phyloP scores from a whole-genome alignment of 805 yeast genomes.

The Saccharomycopsis selenospora region DNA sequence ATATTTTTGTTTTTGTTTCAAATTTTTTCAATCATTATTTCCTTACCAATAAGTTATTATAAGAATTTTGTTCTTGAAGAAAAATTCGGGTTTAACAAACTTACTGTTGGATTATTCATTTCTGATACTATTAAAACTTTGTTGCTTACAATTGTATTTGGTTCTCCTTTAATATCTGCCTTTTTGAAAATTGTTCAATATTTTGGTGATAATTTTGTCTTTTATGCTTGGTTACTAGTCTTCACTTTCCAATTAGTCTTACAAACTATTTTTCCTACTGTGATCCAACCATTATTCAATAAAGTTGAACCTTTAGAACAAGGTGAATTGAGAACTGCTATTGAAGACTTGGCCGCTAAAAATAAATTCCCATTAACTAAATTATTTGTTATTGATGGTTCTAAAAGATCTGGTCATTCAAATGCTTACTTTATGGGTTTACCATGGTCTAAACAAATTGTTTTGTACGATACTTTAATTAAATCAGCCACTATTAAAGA shows the following conservation, averaged over 20 bases:
- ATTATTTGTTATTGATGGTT: constrained; percentile 90
- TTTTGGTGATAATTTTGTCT: constrained; percentile 75
- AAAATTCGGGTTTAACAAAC: constrained; percentile 86
- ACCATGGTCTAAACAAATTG: constrained; percentile 96
- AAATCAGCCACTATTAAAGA: constrained; percentile 69
- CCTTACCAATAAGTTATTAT: constrained; percentile 68
- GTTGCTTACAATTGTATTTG: constrained; percentile 47
- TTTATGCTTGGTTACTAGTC: constrained; percentile 68
- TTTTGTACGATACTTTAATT: constrained; percentile 84
- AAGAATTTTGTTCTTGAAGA: constrained; percentile 85
- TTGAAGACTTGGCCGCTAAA: constrained; percentile 68
- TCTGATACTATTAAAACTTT: constrained; percentile 61
- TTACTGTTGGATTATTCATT: constrained; percentile 64
- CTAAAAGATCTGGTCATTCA: constrained; percentile 91
- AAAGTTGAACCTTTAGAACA: constrained; percentile 83
- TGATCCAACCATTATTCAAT: constrained; percentile 90
- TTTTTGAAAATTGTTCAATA: constrained; percentile 75
- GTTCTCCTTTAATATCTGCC: constrained; percentile 65
- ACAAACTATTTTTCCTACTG: constrained; percentile 71
- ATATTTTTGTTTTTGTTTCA: constrained; percentile 51
- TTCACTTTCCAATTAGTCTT: constrained; percentile 64
- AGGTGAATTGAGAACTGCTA: constrained; percentile 77
- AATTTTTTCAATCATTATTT: constrained; percentile 42
- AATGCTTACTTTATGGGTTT: constrained; percentile 95
- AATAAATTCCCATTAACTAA: constrained; percentile 83